Evolutionary conservation across 2,329 filamentous ascomycete species (phyloP).

Genomic region (Fusarium sp.): DNA sequence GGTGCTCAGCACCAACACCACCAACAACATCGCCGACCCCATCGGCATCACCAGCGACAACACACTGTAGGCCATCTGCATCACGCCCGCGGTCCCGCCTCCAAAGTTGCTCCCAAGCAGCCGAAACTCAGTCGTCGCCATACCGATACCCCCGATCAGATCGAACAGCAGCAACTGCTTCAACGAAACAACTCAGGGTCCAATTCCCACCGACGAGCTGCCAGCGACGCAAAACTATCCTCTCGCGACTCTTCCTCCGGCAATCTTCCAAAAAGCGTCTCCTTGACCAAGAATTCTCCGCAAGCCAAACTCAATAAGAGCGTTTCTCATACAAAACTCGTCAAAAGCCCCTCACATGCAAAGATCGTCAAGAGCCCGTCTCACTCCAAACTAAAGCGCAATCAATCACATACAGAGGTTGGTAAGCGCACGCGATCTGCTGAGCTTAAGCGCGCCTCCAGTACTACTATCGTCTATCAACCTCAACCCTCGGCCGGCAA

Average conservation of each 20-base stretch:
- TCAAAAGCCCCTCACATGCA: slow-evolving; percentile 52
- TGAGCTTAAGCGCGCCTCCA: slow-evolving; percentile 66
- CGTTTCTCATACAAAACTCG: slow-evolving; percentile 53
- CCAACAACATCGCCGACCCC: slow-evolving; percentile 51
- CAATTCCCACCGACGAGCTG: slow-evolving; percentile 61
- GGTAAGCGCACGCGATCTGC: slow-evolving; percentile 70
- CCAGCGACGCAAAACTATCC: slow-evolving; percentile 64
- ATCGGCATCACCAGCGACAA: slow-evolving; percentile 53
- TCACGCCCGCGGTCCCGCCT: slow-evolving; percentile 66
- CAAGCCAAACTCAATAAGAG: slow-evolving; percentile 67
- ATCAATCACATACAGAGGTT: slow-evolving; percentile 41
- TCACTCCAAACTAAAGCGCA: slow-evolving; percentile 60
- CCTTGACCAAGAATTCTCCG: slow-evolving; percentile 68
- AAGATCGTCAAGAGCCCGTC: slow-evolving; percentile 68
- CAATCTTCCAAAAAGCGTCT: slow-evolving; percentile 67
- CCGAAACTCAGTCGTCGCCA: slow-evolving; percentile 60
- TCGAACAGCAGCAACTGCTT: slow-evolving; percentile 50
- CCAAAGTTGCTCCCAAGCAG: slow-evolving; percentile 64
- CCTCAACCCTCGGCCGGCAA: slow-evolving; percentile 60
- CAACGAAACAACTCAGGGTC: slow-evolving; percentile 29
- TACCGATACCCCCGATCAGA: slow-evolving; percentile 54
- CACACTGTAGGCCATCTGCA: slow-evolving; percentile 58
- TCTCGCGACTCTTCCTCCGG: slow-evolving; percentile 59
- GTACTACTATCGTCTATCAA: slow-evolving; percentile 63
- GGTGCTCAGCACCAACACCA: slow-evolving; percentile 51